phyloP scores from a whole-genome alignment of 2,329 filamentous ascomycete species.

The Verticillium isaacii region DNA sequence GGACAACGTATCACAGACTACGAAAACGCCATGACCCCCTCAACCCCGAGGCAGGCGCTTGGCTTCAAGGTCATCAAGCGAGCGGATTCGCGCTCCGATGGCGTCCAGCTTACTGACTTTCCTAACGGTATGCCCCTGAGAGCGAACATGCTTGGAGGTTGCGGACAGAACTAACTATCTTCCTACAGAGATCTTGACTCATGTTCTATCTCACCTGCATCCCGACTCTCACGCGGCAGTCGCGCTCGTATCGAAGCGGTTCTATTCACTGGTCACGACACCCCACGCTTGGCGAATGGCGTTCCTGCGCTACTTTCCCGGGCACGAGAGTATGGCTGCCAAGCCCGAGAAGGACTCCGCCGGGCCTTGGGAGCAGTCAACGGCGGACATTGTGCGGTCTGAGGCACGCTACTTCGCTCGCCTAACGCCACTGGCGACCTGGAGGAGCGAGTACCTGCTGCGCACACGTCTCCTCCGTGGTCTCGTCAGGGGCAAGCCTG shows the following conservation, averaged over 20 bases:
- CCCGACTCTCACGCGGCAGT: slow-evolving; percentile 79
- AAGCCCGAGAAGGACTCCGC: slow-evolving; percentile 27
- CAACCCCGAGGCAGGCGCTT: slow-evolving; percentile 39
- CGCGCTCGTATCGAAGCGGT: slow-evolving; percentile 80
- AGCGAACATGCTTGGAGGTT: background rate
- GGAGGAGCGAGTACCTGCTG: slow-evolving; percentile 92
- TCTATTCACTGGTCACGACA: slow-evolving; percentile 81
- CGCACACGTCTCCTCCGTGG: slow-evolving; percentile 80
- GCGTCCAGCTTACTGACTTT: slow-evolving; percentile 51
- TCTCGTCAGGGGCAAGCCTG: slow-evolving; percentile 75
- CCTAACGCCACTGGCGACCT: slow-evolving; percentile 79
- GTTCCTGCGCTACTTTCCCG: slow-evolving; percentile 86
- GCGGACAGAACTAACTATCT: background rate
- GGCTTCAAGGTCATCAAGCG: slow-evolving; percentile 54
- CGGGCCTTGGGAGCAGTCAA: slow-evolving; percentile 38
- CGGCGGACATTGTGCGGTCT: slow-evolving; percentile 54
- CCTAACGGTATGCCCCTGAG: slow-evolving; percentile 67
- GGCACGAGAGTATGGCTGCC: slow-evolving; percentile 53
- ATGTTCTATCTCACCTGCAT: slow-evolving; percentile 84
- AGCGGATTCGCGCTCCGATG: slow-evolving; percentile 28
- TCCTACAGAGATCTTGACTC: slow-evolving; percentile 77
- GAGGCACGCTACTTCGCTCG: slow-evolving; percentile 78
- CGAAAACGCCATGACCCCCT: slow-evolving; percentile 52
- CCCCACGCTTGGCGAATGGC: slow-evolving; percentile 92
- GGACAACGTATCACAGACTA: slow-evolving; percentile 56